Evolutionary conservation across 129 eudicot species (phyloP).

Genomic region (Pulicaria dysenterica): DNA sequence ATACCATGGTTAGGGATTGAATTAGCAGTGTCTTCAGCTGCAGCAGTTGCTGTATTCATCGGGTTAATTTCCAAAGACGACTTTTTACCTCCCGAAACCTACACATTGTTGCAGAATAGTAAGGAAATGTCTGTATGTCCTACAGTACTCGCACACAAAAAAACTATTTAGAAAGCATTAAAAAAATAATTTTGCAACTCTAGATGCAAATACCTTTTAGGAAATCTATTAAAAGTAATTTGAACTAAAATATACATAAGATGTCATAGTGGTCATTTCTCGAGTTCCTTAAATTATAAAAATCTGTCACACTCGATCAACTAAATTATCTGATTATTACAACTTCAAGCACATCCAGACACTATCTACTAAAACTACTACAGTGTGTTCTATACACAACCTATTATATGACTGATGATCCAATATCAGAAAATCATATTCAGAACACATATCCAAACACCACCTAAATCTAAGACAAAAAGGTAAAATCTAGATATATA

Average conservation of each 20-base stretch:
- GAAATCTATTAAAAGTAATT: too few relatives aligned
- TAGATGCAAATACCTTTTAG: too few relatives aligned
- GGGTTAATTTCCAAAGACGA: conserved; percentile 36
- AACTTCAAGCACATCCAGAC: background rate
- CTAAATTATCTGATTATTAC: background rate
- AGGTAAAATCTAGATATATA: background rate
- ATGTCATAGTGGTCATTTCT: background rate
- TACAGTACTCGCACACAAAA: too few relatives aligned
- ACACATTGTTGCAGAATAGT: conserved; percentile 1
- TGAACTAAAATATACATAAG: background rate
- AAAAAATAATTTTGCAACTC: too few relatives aligned
- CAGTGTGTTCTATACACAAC: background rate
- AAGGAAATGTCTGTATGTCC: background rate
- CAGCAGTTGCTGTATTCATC: conserved; percentile 40
- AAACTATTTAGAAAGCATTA: too few relatives aligned
- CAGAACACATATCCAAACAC: background rate
- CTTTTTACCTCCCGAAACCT: conserved; percentile 41
- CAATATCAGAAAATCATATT: too few relatives aligned
- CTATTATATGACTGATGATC: background rate
- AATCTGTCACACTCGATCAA: background rate
- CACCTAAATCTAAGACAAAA: background rate
- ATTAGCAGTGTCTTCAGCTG: conserved; percentile 46
- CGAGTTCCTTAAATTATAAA: background rate
- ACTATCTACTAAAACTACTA: background rate
- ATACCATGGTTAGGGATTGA: conserved; percentile 37